A percentile compares a stretch with the other conserved stretches of the same genome.
Evolutionary conservation across 805 yeast species (phyloP).

Genomic region (Saccharomycopsis selenospora): DNA sequence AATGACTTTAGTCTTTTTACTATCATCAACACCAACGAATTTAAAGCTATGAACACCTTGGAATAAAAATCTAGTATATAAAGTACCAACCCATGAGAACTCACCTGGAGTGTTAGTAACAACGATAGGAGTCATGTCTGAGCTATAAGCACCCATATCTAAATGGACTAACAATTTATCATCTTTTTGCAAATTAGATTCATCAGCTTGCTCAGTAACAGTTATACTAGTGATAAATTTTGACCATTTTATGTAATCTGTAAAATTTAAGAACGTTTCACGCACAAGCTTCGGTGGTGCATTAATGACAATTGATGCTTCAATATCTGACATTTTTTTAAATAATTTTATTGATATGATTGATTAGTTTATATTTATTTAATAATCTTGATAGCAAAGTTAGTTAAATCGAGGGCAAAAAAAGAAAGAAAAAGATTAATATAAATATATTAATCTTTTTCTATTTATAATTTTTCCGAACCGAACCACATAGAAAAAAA

Average conservation of each 20-base stretch:
- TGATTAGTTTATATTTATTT: no score
- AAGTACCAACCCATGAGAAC: constrained; percentile 4
- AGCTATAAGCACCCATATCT: not conserved
- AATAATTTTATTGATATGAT: no score
- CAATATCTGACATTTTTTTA: not conserved
- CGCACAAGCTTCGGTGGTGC: constrained; percentile 2
- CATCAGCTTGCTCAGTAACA: not conserved
- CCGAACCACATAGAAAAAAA: no score
- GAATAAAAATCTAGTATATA: not conserved
- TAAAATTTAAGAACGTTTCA: constrained; percentile 2
- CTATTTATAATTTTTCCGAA: no score
- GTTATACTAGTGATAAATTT: not conserved
- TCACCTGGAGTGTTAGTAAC: not conserved
- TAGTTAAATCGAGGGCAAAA: no score
- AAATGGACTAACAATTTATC: not conserved
- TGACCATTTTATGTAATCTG: constrained; percentile 1
- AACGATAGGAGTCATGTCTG: constrained; percentile 4
- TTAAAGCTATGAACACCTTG: constrained; percentile 2
- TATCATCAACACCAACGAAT: constrained; percentile 1
- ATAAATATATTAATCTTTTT: no score
- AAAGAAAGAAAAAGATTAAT: no score
- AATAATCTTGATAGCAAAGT: no score
- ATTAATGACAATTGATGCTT: constrained; percentile 3
- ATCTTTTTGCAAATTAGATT: not conserved
- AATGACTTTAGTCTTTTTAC: constrained; percentile 4